These are phyloP conservation scores for Yamadazyma laniorum DNA, from an alignment of 805 yeast genomes.

Conservation along the genomic window DNA sequence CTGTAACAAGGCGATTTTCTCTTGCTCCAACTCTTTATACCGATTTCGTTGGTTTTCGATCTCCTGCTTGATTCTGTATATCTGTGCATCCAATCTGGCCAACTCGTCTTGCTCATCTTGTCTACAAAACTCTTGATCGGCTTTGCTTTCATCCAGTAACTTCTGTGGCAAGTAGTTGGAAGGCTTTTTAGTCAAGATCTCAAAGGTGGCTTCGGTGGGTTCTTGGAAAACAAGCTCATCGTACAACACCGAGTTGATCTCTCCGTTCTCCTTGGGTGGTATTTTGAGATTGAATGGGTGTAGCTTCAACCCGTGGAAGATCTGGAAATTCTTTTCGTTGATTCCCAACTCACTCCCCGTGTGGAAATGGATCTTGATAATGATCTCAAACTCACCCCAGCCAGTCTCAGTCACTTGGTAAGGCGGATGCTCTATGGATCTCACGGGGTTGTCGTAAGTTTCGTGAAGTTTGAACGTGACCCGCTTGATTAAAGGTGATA, in stretches of 20 bases:
- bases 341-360: slow-evolving; percentile 62
- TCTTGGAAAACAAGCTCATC: slow-evolving; percentile 95
- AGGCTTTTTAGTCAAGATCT: slow-evolving; percentile 68
- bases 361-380: slow-evolving; percentile 80
- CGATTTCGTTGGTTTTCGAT: slow-evolving; percentile 40
- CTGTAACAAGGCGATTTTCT: slow-evolving; percentile 38
- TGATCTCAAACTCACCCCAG: slow-evolving; percentile 98
- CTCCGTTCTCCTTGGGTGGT: slow-evolving; percentile 40
- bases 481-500: slow-evolving; percentile 77
- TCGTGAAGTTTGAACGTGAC: slow-evolving; percentile 95
- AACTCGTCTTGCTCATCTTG: slow-evolving; percentile 42
- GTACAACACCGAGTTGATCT: slow-evolving; percentile 50
- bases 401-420: slow-evolving; percentile 96
- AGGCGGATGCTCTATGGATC: slow-evolving; percentile 87
- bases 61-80: slow-evolving; percentile 37
- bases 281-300: slow-evolving; percentile 72
- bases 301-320: slow-evolving; percentile 85
- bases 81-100: slow-evolving; percentile 39
- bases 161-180: slow-evolving; percentile 49
- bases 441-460: slow-evolving; percentile 82
- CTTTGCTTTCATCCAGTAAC: slow-evolving; percentile 30
- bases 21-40: slow-evolving; percentile 41
- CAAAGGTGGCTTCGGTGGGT: slow-evolving; percentile 89
- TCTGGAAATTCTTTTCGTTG: slow-evolving; percentile 79
- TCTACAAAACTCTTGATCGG: slow-evolving; percentile 41